Evolutionary conservation across 23 red algal species (phyloP).

Genomic region (Gracilaria gracilis): DNA sequence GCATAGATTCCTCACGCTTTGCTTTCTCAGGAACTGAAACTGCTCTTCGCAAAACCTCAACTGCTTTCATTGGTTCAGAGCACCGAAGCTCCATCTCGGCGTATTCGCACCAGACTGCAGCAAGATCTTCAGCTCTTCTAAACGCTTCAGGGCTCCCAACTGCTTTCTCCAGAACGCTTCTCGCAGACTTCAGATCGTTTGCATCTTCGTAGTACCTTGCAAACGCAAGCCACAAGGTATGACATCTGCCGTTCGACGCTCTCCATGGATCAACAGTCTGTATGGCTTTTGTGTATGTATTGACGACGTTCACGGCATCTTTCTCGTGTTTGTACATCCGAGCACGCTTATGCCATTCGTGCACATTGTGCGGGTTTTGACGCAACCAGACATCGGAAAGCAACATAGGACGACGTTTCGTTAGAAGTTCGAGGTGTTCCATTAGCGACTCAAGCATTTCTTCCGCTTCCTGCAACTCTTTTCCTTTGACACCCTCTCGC

Average conservation of each 20-base stretch:
- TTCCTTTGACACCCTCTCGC: conserved; percentile 25
- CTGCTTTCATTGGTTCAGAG: conserved; percentile 27
- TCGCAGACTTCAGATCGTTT: conserved; percentile 72
- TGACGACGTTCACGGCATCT: conserved; percentile 76
- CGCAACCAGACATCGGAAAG: conserved; percentile 77
- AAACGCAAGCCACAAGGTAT: conserved; percentile 90
- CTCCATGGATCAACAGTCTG: conserved; percentile 62
- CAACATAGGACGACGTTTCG: conserved; percentile 66
- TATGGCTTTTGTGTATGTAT: conserved; percentile 79
- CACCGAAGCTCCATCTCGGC: conserved; percentile 85
- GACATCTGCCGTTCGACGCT: conserved; percentile 66
- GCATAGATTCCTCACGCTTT: conserved; percentile 29
- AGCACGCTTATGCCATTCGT: conserved; percentile 85
- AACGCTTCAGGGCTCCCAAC: conserved; percentile 56
- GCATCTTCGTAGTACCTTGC: conserved; percentile 80
- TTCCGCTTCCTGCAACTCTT: conserved; percentile 25
- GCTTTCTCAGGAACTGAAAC: conserved; percentile 50
- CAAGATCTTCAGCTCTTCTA: conserved; percentile 76
- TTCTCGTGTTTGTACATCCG: conserved; percentile 58
- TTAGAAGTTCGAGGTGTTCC: conserved; percentile 64
- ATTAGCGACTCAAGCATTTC: conserved; percentile 55
- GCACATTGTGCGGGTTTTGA: conserved; percentile 81
- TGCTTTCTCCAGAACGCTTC: conserved; percentile 76
- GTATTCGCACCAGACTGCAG: conserved; percentile 82
- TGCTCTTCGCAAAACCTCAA: conserved; percentile 63